Conservation (phyloP, 192 early-diverging fungal species). For the Podila minutissima region DNA sequence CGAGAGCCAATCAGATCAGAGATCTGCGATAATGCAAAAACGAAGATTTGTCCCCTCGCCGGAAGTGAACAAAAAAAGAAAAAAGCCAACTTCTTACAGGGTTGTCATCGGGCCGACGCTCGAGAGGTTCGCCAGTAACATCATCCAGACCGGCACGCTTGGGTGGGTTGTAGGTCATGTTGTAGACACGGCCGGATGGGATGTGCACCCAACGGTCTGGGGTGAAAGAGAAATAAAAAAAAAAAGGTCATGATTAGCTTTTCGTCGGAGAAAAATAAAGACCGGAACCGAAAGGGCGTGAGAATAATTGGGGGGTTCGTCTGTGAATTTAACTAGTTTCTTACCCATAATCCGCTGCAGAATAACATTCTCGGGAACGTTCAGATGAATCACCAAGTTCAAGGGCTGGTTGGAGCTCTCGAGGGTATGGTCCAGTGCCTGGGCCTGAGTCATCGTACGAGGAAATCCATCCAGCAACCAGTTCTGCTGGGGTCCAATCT, state of each 20-base stretch:
- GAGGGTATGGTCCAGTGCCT: constrained; percentile 72
- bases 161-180: constrained; percentile 93
- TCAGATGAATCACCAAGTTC: constrained; percentile 88
- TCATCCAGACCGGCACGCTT: constrained; percentile 84
- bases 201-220: constrained; percentile 94
- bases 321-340: neutral
- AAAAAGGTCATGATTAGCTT: too few species aligned
- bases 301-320: neutral
- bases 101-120: constrained; percentile 89
- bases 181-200: constrained; percentile 92
- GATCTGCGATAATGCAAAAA: too few species aligned
- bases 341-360: constrained; percentile 86
- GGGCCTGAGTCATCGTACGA: constrained; percentile 84
- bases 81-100: constrained; percentile 56
- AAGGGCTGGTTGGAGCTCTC: constrained; percentile 67
- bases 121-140: constrained; percentile 91
- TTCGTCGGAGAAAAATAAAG: neutral
- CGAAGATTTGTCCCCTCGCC: too few species aligned
- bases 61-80: neutral
- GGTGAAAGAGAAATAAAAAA: too few species aligned
- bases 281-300: neutral
- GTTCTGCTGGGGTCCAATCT: constrained; percentile 55
- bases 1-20: too few species aligned
- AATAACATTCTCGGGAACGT: constrained; percentile 92
- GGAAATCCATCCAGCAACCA: constrained; percentile 96